Percentiles rank a stretch among this genome's conserved stretches.
Evolutionary conservation across 2,329 filamentous ascomycete genomes (phyloP).

Genomic region (Apiospora hydei): DNA sequence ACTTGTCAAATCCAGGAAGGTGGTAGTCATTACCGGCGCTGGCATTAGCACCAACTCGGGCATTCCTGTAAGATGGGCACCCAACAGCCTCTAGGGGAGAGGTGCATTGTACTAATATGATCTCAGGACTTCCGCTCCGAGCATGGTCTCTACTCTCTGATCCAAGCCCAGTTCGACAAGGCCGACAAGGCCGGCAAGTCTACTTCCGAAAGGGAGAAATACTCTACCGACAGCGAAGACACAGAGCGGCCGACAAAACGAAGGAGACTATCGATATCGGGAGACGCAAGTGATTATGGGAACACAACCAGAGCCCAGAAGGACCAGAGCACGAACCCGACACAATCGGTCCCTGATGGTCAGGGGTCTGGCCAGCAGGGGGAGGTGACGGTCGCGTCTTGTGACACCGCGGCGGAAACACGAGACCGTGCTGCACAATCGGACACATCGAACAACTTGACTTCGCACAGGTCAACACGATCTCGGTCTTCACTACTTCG

Average conservation of each 20-base stretch:
- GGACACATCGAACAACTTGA: not conserved
- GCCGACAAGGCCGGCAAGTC: slow-evolving; percentile 54
- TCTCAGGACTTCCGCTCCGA: slow-evolving; percentile 74
- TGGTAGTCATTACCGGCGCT: slow-evolving; percentile 76
- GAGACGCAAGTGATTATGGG: not conserved
- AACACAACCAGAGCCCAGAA: not conserved
- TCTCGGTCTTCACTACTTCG: slow-evolving; percentile 32
- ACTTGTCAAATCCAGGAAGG: slow-evolving; percentile 69
- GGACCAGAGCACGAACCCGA: slow-evolving; percentile 27
- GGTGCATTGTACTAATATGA: slow-evolving; percentile 29
- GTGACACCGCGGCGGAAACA: not conserved
- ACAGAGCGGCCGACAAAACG: slow-evolving; percentile 36
- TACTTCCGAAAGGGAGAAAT: slow-evolving; percentile 37
- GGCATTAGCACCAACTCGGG: slow-evolving; percentile 80
- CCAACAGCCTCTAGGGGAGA: slow-evolving; percentile 19
- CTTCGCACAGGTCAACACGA: slow-evolving; percentile 31
- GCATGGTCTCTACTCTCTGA: slow-evolving; percentile 75
- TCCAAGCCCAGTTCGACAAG: slow-evolving; percentile 71
- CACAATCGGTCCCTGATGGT: slow-evolving; percentile 23
- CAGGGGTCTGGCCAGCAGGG: not conserved
- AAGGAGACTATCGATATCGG: slow-evolving; percentile 21
- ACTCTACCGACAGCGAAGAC: slow-evolving; percentile 36
- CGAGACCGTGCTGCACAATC: not conserved
- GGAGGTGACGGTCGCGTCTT: not conserved
- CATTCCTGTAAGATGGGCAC: slow-evolving; percentile 65